A percentile compares a stretch with the other conserved stretches of the same genome.
These are phyloP conservation scores for Tremellales sp. DNA, from an alignment of 1,284 basidiomycete genomes.

Conservation along the genomic window DNA sequence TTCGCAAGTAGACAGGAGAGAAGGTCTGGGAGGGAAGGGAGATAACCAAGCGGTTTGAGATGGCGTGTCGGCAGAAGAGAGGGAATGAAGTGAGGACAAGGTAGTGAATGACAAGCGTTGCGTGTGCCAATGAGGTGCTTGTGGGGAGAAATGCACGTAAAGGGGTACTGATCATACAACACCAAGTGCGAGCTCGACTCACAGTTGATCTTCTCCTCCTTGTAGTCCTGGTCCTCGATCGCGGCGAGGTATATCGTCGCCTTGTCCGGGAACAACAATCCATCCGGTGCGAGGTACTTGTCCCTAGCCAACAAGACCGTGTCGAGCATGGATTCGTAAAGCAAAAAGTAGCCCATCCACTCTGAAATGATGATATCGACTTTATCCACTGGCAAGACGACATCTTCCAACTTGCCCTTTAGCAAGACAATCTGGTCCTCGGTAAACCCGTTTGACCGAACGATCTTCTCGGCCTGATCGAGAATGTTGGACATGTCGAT, in stretches of 20 bases:
- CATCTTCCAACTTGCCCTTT: conserved; percentile 97
- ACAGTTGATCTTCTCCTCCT: conserved; percentile 99
- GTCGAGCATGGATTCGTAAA: conserved; percentile 99
- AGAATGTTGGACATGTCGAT: conserved; percentile 99
- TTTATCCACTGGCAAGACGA: conserved; percentile 73
- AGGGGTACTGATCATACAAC: too few species aligned
- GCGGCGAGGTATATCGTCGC: conserved; percentile 92
- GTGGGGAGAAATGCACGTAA: too few species aligned
- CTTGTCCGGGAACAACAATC: conserved; percentile 93
- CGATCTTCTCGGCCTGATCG: conserved; percentile 95
- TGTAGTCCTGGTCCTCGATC: conserved; percentile 99
- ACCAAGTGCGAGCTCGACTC: conserved; percentile 39
- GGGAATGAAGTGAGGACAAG: too few species aligned
- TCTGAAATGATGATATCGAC: conserved; percentile 99
- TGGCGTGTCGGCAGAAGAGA: too few species aligned
- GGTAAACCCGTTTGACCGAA: conserved; percentile 92
- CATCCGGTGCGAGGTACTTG: conserved; percentile 87
- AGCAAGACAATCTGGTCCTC: conserved; percentile 84
- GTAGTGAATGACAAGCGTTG: too few species aligned
- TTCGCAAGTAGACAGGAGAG: background rate
- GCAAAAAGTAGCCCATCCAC: conserved; percentile 54
- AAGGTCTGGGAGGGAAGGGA: background rate
- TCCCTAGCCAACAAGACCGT: conserved; percentile 95
- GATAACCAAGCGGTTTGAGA: background rate
- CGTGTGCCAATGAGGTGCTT: too few species aligned